Evolutionary conservation across 768 basidiomycete species (phyloP).

Genomic region (Leccinum arenicola): DNA sequence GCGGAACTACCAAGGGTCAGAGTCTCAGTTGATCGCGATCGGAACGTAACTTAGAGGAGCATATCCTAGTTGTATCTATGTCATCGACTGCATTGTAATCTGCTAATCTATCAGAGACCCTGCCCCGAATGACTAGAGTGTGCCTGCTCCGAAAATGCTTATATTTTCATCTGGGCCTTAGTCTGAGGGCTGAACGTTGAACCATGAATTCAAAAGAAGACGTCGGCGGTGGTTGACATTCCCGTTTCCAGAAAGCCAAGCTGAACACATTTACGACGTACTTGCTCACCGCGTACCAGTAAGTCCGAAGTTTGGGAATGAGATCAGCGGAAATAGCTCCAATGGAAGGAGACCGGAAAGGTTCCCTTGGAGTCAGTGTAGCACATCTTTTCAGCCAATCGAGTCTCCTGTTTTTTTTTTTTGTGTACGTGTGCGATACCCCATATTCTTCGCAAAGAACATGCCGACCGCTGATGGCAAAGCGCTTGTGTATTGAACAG

Average conservation of each 20-base stretch:
- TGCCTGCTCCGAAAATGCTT: no score
- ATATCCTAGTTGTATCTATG: neutral
- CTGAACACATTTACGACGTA: neutral
- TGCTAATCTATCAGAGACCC: no score
- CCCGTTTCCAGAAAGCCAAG: constrained; percentile 51
- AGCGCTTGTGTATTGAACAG: constrained; percentile 15
- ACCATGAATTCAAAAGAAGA: no score
- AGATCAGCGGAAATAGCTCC: neutral
- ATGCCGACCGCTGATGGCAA: no score
- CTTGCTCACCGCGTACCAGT: no score
- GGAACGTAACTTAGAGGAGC: neutral
- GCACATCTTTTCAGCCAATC: neutral
- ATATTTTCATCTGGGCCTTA: no score
- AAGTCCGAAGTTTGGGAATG: neutral
- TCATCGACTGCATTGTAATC: neutral
- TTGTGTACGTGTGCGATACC: no score
- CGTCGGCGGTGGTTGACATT: constrained; percentile 6
- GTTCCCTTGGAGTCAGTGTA: neutral
- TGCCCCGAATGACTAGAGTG: no score
- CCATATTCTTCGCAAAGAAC: no score
- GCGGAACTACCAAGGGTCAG: constrained; percentile 59
- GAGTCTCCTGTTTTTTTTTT: no score
- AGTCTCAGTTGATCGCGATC: constrained; percentile 13
- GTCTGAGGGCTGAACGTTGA: no score
- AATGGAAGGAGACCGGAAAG: neutral